Conservation (phyloP, 371 early-diverging fungal genomes). For the Rhizopus sp. region DNA sequence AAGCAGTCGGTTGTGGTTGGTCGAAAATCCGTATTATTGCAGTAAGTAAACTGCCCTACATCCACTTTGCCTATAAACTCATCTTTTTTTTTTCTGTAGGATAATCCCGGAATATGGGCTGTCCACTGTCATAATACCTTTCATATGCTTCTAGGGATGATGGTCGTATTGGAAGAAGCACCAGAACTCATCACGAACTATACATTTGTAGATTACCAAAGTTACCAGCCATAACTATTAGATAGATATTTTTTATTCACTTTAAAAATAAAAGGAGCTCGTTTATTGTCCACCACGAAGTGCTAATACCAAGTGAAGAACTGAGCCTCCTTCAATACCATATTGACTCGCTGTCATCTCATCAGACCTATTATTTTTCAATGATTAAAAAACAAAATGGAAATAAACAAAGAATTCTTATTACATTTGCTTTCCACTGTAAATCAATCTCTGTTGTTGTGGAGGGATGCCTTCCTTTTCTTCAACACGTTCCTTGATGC, state of each 20-base stretch:
- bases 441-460: conserved; percentile 94
- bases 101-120: conserved; percentile 50
- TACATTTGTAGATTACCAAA: conserved; percentile 2
- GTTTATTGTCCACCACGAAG: conserved; percentile 89
- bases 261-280: background rate
- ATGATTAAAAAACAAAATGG: background rate
- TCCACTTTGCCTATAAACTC: background rate
- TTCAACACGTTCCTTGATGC: conserved; percentile 93
- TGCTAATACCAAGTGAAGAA: conserved; percentile 97
- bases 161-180: conserved; percentile 47
- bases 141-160: conserved; percentile 50
- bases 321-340: conserved; percentile 85
- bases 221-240: background rate
- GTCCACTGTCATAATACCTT: conserved; percentile 48
- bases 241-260: background rate
- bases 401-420: background rate
- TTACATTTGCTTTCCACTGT: conserved; percentile 93
- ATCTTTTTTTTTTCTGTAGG: conserved; percentile 22
- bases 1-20: conserved; percentile 44
- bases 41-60: conserved; percentile 25
- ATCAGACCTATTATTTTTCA: conserved; percentile 71
- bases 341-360: conserved; percentile 81
- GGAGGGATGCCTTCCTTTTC: conserved; percentile 98
- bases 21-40: conserved; percentile 42
- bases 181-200: conserved; percentile 26